Evolutionary conservation across 2,329 filamentous ascomycete genomes (phyloP).

Genomic region (Zymoseptoria tritici): DNA sequence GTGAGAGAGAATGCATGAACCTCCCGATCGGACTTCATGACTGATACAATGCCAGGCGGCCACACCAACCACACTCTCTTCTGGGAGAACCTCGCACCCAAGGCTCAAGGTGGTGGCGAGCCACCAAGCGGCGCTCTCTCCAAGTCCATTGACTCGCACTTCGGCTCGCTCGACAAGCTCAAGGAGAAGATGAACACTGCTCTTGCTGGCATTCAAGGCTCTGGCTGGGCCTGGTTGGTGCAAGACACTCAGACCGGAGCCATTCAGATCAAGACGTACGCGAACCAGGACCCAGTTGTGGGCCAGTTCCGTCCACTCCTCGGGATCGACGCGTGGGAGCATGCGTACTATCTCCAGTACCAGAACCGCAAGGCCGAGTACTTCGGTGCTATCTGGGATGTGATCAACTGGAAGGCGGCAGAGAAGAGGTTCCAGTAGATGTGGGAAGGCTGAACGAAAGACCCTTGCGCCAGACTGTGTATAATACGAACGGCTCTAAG

Average conservation of each 20-base stretch:
- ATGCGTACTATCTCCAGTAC: slow-evolving; percentile 93
- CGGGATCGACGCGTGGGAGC: slow-evolving; percentile 92
- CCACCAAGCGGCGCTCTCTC: slow-evolving; percentile 52
- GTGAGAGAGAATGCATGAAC: slow-evolving; percentile 19
- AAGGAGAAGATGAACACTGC: slow-evolving; percentile 58
- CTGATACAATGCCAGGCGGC: slow-evolving; percentile 36
- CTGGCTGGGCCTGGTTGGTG: slow-evolving; percentile 74
- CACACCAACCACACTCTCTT: slow-evolving; percentile 63
- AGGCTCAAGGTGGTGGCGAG: slow-evolving; percentile 58
- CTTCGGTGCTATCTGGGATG: slow-evolving; percentile 88
- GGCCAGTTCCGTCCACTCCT: slow-evolving; percentile 76
- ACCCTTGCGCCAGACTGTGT: not conserved
- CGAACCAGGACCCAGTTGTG: slow-evolving; percentile 81
- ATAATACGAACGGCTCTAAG: not conserved
- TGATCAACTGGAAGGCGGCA: slow-evolving; percentile 90
- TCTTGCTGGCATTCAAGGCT: slow-evolving; percentile 58
- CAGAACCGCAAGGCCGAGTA: slow-evolving; percentile 96
- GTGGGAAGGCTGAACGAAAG: not conserved
- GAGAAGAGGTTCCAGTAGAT: slow-evolving; percentile 30
- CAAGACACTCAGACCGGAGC: slow-evolving; percentile 56
- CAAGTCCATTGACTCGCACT: slow-evolving; percentile 52
- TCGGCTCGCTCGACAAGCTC: slow-evolving; percentile 51
- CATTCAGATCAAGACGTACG: slow-evolving; percentile 68
- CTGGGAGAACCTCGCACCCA: slow-evolving; percentile 64
- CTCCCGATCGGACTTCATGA: not conserved